A percentile compares a stretch with the other conserved stretches of the same genome.
These are phyloP conservation scores for Ogataea allantospora DNA, from an alignment of 805 yeast species.

Conservation along the genomic window DNA sequence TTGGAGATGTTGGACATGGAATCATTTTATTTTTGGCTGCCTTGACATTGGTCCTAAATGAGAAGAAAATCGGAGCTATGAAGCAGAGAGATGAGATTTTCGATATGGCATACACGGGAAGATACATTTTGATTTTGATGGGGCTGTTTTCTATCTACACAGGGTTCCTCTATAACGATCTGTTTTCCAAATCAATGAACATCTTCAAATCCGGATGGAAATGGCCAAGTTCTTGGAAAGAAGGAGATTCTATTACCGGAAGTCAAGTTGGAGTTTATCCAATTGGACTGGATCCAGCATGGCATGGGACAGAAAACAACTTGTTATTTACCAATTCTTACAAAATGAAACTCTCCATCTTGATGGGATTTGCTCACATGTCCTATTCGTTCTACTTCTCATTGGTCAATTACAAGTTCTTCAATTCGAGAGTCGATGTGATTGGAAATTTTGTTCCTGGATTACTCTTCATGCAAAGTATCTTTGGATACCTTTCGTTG, in stretches of 20 bases:
- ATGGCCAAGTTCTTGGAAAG: constrained; percentile 55
- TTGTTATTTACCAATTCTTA: constrained; percentile 68
- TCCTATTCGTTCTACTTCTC: constrained; percentile 66
- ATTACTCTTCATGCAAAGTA: constrained; percentile 69
- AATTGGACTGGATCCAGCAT: constrained; percentile 66
- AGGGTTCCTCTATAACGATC: constrained; percentile 70
- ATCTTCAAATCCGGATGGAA: constrained; percentile 69
- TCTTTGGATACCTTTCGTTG: constrained; percentile 68
- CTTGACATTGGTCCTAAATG: constrained; percentile 51
- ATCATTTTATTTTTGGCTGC: constrained; percentile 58
- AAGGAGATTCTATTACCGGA: constrained; percentile 49
- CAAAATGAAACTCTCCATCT: constrained; percentile 72
- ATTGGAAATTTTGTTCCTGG: constrained; percentile 76
- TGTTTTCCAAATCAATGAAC: constrained; percentile 68
- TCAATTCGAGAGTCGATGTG: constrained; percentile 60
- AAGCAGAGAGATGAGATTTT: constrained; percentile 66
- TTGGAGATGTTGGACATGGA: constrained; percentile 84
- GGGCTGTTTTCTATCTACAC: constrained; percentile 73
- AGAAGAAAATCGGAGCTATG: constrained; percentile 49
- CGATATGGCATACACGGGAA: constrained; percentile 73
- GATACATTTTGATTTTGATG: constrained; percentile 68
- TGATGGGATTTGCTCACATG: constrained; percentile 78
- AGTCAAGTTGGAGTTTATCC: constrained; percentile 51
- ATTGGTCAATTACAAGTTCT: constrained; percentile 58
- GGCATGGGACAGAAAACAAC: constrained; percentile 81